phyloP scores from a whole-genome alignment of 2,329 filamentous ascomycete genomes.

The Epichloe scottii region DNA sequence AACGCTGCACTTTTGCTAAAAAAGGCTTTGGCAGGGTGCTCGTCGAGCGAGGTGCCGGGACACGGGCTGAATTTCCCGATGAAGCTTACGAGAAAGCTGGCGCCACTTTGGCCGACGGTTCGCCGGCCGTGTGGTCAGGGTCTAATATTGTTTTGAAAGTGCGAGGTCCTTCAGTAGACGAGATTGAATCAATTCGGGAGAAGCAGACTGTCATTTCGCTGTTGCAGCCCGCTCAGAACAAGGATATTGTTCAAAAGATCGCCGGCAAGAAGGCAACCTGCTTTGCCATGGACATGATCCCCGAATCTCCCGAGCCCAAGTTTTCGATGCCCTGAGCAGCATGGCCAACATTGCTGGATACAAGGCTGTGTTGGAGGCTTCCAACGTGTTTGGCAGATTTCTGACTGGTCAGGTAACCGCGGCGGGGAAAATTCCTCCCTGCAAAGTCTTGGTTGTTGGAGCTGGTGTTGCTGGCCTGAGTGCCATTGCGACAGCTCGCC shows the following conservation, averaged over 20 bases:
- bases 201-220: slow-evolving; percentile 71
- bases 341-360: slow-evolving; percentile 95
- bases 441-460: slow-evolving; percentile 82
- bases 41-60: slow-evolving; percentile 70
- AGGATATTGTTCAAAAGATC: slow-evolving; percentile 59
- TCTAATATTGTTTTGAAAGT: slow-evolving; percentile 79
- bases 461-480: slow-evolving; percentile 81
- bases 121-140: slow-evolving; percentile 56
- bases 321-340: slow-evolving; percentile 78
- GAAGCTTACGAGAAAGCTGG: slow-evolving; percentile 66
- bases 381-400: slow-evolving; percentile 80
- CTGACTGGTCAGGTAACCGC: slow-evolving; percentile 83
- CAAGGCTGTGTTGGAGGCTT: slow-evolving; percentile 81
- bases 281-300: slow-evolving; percentile 90
- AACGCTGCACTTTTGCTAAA: slow-evolving; percentile 75
- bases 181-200: slow-evolving; percentile 54
- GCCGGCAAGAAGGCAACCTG: slow-evolving; percentile 58
- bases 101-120: slow-evolving; percentile 59
- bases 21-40: slow-evolving; percentile 71
- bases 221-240: slow-evolving; percentile 72
- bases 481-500: slow-evolving; percentile 74
- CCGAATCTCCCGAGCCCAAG: slow-evolving; percentile 76
- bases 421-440: slow-evolving; percentile 79
- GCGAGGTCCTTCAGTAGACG: slow-evolving; percentile 56
- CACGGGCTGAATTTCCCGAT: slow-evolving; percentile 64